A percentile compares a stretch with the other conserved stretches of the same genome.
phyloP scores from a whole-genome alignment of 495 filamentous ascomycete species.

The Immersiella caudata region DNA sequence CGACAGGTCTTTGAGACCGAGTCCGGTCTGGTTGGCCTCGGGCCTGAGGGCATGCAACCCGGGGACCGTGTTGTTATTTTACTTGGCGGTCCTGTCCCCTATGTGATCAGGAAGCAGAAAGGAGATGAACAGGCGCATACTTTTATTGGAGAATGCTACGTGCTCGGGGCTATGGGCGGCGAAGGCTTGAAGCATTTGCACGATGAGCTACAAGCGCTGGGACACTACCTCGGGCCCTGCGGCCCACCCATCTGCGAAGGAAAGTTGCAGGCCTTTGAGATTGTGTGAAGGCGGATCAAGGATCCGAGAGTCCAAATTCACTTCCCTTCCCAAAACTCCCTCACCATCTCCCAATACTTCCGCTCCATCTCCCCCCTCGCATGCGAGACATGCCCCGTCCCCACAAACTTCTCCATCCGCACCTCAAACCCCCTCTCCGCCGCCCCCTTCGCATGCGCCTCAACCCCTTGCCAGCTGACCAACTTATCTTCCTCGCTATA shows the following conservation, averaged over 20 bases:
- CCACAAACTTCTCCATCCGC: conserved; percentile 34
- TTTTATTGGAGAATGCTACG: background rate
- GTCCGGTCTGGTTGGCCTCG: too few species aligned
- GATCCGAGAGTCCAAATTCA: background rate
- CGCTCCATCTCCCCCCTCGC: conserved; percentile 32
- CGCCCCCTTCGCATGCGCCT: conserved; percentile 38
- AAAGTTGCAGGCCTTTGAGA: too few species aligned
- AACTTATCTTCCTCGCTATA: conserved; percentile 42
- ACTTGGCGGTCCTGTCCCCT: too few species aligned
- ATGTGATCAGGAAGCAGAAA: too few species aligned
- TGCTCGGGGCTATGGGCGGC: background rate
- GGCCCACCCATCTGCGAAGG: too few species aligned
- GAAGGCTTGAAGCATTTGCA: too few species aligned
- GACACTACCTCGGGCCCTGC: too few species aligned
- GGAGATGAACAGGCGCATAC: background rate
- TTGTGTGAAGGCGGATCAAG: too few species aligned
- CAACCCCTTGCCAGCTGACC: conserved; percentile 38
- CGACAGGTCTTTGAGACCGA: too few species aligned
- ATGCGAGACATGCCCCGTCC: conserved; percentile 43
- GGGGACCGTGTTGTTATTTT: too few species aligned
- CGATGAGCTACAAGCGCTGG: background rate
- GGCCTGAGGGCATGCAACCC: too few species aligned
- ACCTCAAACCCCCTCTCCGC: conserved; percentile 29
- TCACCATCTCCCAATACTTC: conserved; percentile 42
- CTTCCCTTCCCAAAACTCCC: conserved; percentile 35